Percentiles rank a stretch among this genome's conserved stretches.
These are phyloP conservation scores for Phaeosphaeria sp. DNA, from an alignment of 2,329 filamentous ascomycete genomes.

Conservation along the genomic window DNA sequence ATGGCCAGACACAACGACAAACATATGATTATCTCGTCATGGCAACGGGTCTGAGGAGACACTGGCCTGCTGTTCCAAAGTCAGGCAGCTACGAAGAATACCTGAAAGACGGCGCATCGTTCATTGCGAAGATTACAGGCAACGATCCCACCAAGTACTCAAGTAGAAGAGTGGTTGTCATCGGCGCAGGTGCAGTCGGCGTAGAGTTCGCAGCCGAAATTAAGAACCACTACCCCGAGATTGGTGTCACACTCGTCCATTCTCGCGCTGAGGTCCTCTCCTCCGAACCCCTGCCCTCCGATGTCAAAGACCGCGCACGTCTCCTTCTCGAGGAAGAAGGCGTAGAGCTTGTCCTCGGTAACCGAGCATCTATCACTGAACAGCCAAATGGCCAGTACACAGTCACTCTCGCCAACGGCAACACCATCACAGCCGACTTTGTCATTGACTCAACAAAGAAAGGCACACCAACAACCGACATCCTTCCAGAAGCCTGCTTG, in stretches of 20 bases:
- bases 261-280: constrained; percentile 74
- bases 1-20: constrained; percentile 52
- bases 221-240: constrained; percentile 68
- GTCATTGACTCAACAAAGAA: constrained; percentile 74
- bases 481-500: constrained; percentile 65
- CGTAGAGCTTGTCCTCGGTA: constrained; percentile 69
- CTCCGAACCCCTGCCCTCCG: constrained; percentile 73
- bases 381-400: constrained; percentile 44
- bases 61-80: constrained; percentile 76
- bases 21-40: constrained; percentile 78
- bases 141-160: constrained; percentile 31
- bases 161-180: constrained; percentile 66
- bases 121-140: constrained; percentile 58
- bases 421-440: constrained; percentile 63
- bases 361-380: constrained; percentile 59
- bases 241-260: constrained; percentile 76
- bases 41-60: constrained; percentile 71
- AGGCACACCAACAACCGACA: constrained; percentile 66
- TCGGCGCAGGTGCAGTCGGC: constrained; percentile 81
- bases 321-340: constrained; percentile 66
- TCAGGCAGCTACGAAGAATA: constrained; percentile 67
- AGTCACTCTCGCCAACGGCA: constrained; percentile 54
- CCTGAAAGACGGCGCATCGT: constrained; percentile 65
- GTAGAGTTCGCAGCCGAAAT: constrained; percentile 84
- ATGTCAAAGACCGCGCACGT: constrained; percentile 69